phyloP scores from a whole-genome alignment of 2,329 filamentous ascomycete genomes.

The Anisogramma anomala region DNA sequence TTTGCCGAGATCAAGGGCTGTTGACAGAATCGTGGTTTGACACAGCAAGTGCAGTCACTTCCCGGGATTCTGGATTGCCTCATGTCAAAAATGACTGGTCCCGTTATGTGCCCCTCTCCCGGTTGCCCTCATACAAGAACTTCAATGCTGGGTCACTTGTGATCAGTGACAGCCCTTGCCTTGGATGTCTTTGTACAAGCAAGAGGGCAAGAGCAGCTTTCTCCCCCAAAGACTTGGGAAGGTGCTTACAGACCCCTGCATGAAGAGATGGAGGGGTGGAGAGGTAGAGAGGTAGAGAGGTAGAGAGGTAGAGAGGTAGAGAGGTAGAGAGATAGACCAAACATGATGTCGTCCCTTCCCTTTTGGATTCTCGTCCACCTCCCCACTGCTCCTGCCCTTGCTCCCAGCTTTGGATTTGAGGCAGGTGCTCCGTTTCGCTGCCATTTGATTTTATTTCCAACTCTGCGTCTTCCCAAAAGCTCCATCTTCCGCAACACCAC shows the following conservation, averaged over 20 bases:
- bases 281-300: no score
- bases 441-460: constrained; percentile 8
- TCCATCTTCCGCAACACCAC: constrained; percentile 7
- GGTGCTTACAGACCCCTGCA: no score
- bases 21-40: neutral
- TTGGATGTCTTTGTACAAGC: no score
- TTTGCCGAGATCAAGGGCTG: constrained; percentile 4
- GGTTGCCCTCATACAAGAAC: no score
- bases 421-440: constrained; percentile 9
- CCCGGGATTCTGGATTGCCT: neutral
- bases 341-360: constrained; percentile 11
- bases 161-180: no score
- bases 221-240: no score
- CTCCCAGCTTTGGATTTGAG: neutral
- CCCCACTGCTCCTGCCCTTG: constrained; percentile 6
- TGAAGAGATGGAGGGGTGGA: no score
- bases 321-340: no score
- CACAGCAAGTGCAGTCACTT: neutral
- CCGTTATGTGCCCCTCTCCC: neutral
- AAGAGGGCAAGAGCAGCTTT: no score
- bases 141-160: neutral
- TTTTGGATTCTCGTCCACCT: constrained; percentile 2
- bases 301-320: no score
- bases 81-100: neutral
- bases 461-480: no score